Conservation (phyloP, 2,329 filamentous ascomycete species). For the Ceratocystis colombiana region DNA sequence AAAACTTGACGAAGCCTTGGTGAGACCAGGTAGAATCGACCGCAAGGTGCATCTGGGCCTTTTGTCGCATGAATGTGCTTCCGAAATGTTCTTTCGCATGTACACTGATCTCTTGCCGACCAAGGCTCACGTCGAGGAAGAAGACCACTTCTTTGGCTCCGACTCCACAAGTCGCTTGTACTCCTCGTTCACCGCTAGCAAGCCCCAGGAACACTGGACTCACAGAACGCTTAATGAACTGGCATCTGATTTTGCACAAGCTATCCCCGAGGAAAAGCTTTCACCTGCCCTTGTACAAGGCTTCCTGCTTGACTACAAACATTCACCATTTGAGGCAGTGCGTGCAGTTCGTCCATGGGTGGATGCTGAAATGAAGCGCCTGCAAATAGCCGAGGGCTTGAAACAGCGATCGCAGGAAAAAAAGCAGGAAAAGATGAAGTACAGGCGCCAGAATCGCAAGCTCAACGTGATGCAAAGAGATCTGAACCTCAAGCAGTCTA, state of each 20-base stretch:
- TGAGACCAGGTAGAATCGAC: constrained; percentile 64
- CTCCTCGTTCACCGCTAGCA: not conserved
- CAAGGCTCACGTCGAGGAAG: not conserved
- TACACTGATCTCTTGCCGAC: constrained; percentile 32
- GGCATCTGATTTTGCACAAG: constrained; percentile 38
- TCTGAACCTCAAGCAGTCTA: constrained; percentile 20
- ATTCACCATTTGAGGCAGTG: constrained; percentile 45
- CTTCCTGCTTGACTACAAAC: constrained; percentile 53
- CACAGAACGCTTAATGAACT: constrained; percentile 14
- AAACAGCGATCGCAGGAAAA: constrained; percentile 9
- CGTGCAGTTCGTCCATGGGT: constrained; percentile 35
- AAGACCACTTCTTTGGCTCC: constrained; percentile 21
- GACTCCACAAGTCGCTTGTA: not conserved
- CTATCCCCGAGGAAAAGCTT: constrained; percentile 45
- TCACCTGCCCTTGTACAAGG: constrained; percentile 56
- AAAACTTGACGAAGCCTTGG: constrained; percentile 60
- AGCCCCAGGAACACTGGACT: constrained; percentile 8
- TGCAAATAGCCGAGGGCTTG: constrained; percentile 16
- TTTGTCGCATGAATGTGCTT: constrained; percentile 44
- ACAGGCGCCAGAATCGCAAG: constrained; percentile 17
- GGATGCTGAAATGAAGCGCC: constrained; percentile 13
- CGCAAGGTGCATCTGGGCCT: constrained; percentile 55
- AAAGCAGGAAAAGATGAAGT: not conserved
- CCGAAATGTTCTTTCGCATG: constrained; percentile 52
- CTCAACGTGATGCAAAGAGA: constrained; percentile 17